phyloP scores from a whole-genome alignment of 257 asterid species.

The Solanum etuberosum region DNA sequence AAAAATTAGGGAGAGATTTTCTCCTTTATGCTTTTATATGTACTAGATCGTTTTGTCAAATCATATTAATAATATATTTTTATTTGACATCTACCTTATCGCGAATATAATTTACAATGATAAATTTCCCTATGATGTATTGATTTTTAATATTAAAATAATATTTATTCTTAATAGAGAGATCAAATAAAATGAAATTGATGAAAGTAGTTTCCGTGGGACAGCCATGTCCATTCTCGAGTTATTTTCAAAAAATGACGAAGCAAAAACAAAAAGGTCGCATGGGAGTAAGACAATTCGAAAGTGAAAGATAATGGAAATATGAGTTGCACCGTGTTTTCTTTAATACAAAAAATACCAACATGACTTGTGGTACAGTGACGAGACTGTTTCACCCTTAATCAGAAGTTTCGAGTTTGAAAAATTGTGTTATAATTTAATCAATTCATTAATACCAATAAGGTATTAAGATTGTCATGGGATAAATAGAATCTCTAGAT shows the following conservation, averaged over 20 bases:
- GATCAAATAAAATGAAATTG: not conserved
- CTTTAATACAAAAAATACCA: not conserved
- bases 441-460: not conserved
- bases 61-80: too few species aligned
- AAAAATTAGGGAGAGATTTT: too few species aligned
- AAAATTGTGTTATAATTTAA: not conserved
- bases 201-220: not conserved
- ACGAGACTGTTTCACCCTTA: fast-evolving
- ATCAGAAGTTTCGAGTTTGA: fast-evolving
- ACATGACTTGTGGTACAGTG: fast-evolving
- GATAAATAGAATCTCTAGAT: too few species aligned
- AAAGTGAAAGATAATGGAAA: not conserved
- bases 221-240: not conserved
- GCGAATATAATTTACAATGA: too few species aligned
- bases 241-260: not conserved
- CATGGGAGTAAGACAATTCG: not conserved
- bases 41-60: too few species aligned
- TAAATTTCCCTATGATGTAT: too few species aligned
- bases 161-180: too few species aligned
- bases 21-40: too few species aligned
- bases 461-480: too few species aligned
- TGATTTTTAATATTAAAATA: too few species aligned
- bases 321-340: not conserved
- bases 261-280: not conserved
- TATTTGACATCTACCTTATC: too few species aligned